Conservation (phyloP, 805 yeast genomes). For the Ogataea neopini region DNA sequence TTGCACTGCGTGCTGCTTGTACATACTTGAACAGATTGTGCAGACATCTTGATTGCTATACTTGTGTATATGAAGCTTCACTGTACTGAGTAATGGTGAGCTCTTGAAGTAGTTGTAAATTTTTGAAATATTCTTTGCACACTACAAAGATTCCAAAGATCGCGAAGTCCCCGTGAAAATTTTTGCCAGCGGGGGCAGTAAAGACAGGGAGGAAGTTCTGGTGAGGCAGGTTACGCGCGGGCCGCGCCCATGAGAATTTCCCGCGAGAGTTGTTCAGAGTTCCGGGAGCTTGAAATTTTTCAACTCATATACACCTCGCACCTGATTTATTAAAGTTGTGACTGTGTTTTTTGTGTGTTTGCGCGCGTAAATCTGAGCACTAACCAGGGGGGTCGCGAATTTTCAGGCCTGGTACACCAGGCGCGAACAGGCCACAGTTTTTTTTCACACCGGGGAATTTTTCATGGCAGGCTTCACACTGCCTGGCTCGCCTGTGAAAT, state of each 20-base stretch:
- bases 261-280: not conserved
- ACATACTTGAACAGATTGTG: conserved; percentile 90
- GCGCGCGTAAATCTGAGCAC: conserved; percentile 5
- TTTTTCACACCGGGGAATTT: too few relatives aligned
- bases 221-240: not conserved
- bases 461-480: too few relatives aligned
- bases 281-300: not conserved
- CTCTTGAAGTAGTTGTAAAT: conserved; percentile 3
- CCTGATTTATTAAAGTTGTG: not conserved
- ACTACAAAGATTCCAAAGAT: conserved; percentile 2
- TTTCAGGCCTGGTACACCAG: not conserved
- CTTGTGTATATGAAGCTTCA: conserved; percentile 5
- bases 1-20: conserved; percentile 3
- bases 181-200: not conserved
- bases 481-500: conserved; percentile 1
- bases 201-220: not conserved
- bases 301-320: not conserved
- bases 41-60: conserved; percentile 38
- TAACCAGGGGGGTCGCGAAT: not conserved
- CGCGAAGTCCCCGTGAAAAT: conserved; percentile 8
- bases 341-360: not conserved
- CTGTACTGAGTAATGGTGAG: not conserved
- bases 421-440: not conserved
- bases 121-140: conserved; percentile 6
- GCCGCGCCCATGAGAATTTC: not conserved